Evolutionary conservation across 345 rosid genomes (phyloP).

Genomic region (Eucalyptus leucophloia): DNA sequence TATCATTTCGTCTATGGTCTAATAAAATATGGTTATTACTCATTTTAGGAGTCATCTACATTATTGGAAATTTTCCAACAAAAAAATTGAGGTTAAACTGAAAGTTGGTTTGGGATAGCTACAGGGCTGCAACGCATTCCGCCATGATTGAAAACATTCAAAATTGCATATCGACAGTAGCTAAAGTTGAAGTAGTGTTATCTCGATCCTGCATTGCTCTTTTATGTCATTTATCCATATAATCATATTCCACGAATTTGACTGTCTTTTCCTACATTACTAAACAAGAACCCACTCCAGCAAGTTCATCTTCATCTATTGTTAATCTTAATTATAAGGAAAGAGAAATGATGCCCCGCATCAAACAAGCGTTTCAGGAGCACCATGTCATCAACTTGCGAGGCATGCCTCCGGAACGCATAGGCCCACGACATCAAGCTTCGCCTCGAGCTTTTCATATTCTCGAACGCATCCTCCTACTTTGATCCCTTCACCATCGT

Average conservation of each 20-base stretch:
- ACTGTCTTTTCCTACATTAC: neutral
- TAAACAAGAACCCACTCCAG: neutral
- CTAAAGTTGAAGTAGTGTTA: neutral
- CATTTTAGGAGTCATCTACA: too few relatives aligned
- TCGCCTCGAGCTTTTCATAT: neutral
- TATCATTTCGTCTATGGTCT: too few relatives aligned
- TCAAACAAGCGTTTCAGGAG: neutral
- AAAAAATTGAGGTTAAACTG: too few relatives aligned
- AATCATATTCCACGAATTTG: neutral
- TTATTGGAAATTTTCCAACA: neutral
- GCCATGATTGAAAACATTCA: neutral
- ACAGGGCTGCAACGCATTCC: too few relatives aligned
- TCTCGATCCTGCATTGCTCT: neutral
- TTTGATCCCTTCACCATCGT: neutral
- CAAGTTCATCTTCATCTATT: neutral
- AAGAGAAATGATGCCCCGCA: neutral
- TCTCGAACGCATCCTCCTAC: neutral
- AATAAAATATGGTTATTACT: too few relatives aligned
- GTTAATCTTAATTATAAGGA: neutral
- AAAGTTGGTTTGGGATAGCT: too few relatives aligned
- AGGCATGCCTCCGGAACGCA: neutral
- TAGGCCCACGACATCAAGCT: neutral
- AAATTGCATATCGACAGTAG: neutral
- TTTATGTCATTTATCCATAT: neutral
- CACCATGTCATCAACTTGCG: neutral